Evolutionary conservation across 2,329 filamentous ascomycete genomes (phyloP).

Genomic region (Tolypocladium inflatum): DNA sequence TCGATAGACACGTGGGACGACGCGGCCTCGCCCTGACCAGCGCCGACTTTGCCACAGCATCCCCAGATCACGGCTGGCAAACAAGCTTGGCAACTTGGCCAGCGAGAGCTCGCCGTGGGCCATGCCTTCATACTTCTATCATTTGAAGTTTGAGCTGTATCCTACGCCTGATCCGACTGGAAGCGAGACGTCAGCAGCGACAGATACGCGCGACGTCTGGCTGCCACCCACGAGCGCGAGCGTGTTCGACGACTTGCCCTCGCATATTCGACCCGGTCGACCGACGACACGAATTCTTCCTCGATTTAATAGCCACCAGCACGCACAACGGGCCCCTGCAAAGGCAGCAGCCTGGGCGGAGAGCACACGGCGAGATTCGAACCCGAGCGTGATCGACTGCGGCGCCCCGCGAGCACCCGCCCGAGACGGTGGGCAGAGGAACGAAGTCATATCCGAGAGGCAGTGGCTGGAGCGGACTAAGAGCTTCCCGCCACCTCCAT

Average conservation of each 20-base stretch:
- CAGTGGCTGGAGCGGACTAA: conserved; percentile 29
- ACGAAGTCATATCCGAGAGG: conserved; percentile 27
- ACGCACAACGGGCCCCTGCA: background rate
- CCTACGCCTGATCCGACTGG: conserved; percentile 28
- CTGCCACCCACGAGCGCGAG: conserved; percentile 35
- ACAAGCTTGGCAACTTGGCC: background rate
- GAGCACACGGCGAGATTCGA: conserved; percentile 6
- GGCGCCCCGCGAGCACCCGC: conserved; percentile 28
- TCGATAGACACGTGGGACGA: background rate
- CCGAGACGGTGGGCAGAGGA: conserved; percentile 21
- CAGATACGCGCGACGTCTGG: conserved; percentile 30
- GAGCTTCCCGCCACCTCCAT: conserved; percentile 32
- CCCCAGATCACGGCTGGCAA: background rate
- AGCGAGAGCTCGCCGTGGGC: conserved; percentile 1
- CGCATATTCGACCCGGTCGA: conserved; percentile 28
- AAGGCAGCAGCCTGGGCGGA: background rate
- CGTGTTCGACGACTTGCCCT: conserved; percentile 48
- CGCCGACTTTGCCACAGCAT: background rate
- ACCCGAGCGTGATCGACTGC: conserved; percentile 37
- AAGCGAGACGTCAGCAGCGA: conserved; percentile 4
- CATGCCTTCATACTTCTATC: conserved; percentile 56
- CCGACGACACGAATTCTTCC: background rate
- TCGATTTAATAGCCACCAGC: conserved; percentile 2
- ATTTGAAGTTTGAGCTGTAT: conserved; percentile 59
- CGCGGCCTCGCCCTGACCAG: background rate